Percentiles rank a stretch among this genome's conserved stretches.
phyloP scores from a whole-genome alignment of 768 basidiomycete genomes.

The Multifurca ochricompacta region DNA sequence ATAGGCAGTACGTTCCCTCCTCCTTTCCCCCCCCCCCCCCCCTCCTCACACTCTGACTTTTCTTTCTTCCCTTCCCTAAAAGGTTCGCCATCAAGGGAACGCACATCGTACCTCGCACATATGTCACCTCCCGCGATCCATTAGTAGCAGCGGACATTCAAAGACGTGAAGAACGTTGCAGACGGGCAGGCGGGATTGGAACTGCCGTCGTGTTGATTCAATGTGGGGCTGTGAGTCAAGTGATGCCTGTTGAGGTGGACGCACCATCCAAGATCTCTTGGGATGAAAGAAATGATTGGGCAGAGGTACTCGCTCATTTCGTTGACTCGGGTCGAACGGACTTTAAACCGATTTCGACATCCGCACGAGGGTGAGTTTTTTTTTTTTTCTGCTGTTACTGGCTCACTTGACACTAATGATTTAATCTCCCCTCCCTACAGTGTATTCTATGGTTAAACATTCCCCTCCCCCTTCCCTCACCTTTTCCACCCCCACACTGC shows the following conservation, averaged over 20 bases:
- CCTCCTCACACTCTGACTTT: not conserved
- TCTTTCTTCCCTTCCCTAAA: not conserved
- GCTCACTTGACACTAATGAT: not conserved
- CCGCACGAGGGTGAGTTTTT: constrained; percentile 56
- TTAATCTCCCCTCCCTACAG: not conserved
- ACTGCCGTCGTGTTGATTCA: constrained; percentile 69
- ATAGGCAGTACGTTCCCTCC: constrained; percentile 60
- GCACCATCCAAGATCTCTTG: constrained; percentile 68
- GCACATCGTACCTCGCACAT: constrained; percentile 63
- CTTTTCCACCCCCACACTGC: too few relatives aligned
- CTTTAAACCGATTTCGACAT: constrained; percentile 76
- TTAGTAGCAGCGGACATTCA: constrained; percentile 70
- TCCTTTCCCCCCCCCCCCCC: not conserved
- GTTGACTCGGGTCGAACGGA: constrained; percentile 66
- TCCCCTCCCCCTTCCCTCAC: too few relatives aligned
- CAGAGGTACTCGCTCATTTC: constrained; percentile 57
- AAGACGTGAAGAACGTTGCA: constrained; percentile 72
- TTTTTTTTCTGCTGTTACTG: not conserved
- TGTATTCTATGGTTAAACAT: constrained; percentile 19
- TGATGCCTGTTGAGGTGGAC: constrained; percentile 84
- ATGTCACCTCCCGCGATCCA: constrained; percentile 57
- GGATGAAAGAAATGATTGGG: constrained; percentile 72
- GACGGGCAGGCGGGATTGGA: constrained; percentile 68
- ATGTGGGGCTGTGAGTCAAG: constrained; percentile 67
- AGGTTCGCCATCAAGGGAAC: constrained; percentile 66